Conservation (phyloP, 352 stramenopile genomes). For the Globisporangium uncinulatum region DNA sequence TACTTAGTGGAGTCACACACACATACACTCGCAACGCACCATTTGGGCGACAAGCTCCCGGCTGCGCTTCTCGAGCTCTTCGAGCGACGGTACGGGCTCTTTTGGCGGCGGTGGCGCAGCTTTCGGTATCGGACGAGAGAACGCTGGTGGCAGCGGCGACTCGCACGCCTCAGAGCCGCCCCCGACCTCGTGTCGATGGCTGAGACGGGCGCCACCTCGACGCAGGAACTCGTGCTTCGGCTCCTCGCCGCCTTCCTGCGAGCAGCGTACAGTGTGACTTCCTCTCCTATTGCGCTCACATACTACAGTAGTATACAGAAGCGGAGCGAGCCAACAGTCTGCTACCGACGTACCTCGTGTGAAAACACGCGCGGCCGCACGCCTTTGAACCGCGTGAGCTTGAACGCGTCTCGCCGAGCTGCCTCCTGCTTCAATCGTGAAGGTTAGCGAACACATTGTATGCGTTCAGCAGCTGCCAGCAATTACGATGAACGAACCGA, state of each 20-base stretch:
- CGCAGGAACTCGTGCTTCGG: conserved; percentile 30
- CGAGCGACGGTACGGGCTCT: conserved; percentile 40
- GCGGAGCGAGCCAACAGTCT: background rate
- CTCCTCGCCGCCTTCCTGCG: conserved; percentile 10
- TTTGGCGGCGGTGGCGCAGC: conserved; percentile 21
- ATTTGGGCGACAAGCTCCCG: conserved; percentile 28
- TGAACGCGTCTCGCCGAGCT: conserved; percentile 42
- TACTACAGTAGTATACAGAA: background rate
- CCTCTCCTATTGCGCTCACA: background rate
- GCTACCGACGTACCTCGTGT: conserved; percentile 19
- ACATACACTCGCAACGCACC: conserved; percentile 3
- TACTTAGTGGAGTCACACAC: too few species aligned
- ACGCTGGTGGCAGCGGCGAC: conserved; percentile 3
- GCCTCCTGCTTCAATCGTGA: conserved; percentile 19
- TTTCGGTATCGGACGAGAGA: conserved; percentile 3
- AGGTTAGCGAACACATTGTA: too few species aligned
- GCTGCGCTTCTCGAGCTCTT: conserved; percentile 41
- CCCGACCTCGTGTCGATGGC: background rate
- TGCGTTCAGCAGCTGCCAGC: background rate
- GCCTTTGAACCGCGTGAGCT: conserved; percentile 58
- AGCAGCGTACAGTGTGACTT: too few species aligned
- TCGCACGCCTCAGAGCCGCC: background rate
- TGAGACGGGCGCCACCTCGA: conserved; percentile 14
- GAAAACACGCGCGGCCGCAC: conserved; percentile 44
- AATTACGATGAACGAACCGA: conserved; percentile 5